Conservation (phyloP, 75 land plant species). For the Adiantum capillusveneris region DNA sequence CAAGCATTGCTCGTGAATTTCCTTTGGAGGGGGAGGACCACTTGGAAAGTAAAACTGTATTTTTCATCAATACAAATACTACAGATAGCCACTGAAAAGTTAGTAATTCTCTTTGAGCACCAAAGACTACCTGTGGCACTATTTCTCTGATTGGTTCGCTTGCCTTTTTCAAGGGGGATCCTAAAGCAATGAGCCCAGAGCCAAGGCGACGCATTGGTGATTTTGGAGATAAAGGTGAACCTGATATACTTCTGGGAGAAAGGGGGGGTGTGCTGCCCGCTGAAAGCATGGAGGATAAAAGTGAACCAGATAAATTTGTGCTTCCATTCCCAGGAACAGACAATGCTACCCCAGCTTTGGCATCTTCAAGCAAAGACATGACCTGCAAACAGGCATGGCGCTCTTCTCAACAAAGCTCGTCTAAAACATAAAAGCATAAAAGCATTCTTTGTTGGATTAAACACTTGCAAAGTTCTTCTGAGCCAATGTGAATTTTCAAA, state of each 20-base stretch:
- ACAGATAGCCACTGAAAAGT: neutral
- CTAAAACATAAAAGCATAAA: no score
- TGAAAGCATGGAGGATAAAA: slow-evolving; percentile 67
- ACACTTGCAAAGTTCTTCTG: no score
- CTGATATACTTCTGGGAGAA: slow-evolving; percentile 78
- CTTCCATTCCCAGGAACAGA: slow-evolving; percentile 40
- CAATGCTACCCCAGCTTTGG: slow-evolving; percentile 55
- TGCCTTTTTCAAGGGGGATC: slow-evolving; percentile 69
- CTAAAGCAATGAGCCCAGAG: slow-evolving; percentile 42
- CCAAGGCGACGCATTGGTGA: slow-evolving; percentile 44
- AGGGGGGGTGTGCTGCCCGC: slow-evolving; percentile 87
- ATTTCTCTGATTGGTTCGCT: slow-evolving; percentile 66
- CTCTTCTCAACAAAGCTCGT: no score
- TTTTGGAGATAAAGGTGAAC: slow-evolving; percentile 65
- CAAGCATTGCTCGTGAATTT: slow-evolving; percentile 59
- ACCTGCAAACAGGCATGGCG: slow-evolving; percentile 66
- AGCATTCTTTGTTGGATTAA: no score
- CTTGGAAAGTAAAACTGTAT: slow-evolving; percentile 87
- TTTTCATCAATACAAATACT: neutral
- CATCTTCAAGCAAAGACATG: slow-evolving; percentile 64
- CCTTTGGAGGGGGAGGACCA: slow-evolving; percentile 79
- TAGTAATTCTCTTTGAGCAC: neutral
- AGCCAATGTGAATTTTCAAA: no score
- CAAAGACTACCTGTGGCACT: slow-evolving; percentile 63
- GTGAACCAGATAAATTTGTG: slow-evolving; percentile 33